These are phyloP conservation scores for Setaria viridis DNA, from an alignment of 202 grass and related monocot genomes.

Conservation along the genomic window DNA sequence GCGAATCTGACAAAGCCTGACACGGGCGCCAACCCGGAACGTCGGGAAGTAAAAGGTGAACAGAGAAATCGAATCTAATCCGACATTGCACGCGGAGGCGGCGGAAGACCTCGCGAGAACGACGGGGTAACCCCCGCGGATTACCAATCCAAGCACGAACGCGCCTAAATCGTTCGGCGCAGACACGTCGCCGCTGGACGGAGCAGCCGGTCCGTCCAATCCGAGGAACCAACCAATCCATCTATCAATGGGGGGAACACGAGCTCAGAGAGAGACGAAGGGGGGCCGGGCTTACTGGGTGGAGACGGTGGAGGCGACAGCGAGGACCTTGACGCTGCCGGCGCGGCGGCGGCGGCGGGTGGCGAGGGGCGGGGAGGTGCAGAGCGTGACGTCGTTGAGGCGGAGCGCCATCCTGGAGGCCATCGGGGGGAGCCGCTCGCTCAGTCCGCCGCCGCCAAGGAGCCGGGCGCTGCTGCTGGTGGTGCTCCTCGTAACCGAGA, in stretches of 20 bases:
- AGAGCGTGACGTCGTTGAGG: slow-evolving; percentile 41
- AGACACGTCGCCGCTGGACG: neutral
- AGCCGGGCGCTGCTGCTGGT: neutral
- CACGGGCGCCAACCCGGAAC: neutral
- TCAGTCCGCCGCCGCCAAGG: slow-evolving; percentile 30
- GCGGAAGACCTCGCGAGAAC: neutral
- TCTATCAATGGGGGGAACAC: neutral
- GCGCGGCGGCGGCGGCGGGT: slow-evolving; percentile 20
- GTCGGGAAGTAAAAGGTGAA: neutral
- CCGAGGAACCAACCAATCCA: neutral
- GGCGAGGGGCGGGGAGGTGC: slow-evolving; percentile 42
- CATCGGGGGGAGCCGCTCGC: slow-evolving; percentile 13
- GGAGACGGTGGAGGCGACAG: slow-evolving; percentile 52
- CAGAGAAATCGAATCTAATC: slow-evolving; percentile 26
- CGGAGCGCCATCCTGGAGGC: slow-evolving; percentile 57
- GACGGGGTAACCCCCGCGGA: too few relatives aligned
- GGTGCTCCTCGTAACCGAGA: neutral
- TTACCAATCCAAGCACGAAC: neutral
- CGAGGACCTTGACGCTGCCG: slow-evolving; percentile 38
- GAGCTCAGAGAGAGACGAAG: neutral
- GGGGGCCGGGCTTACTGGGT: slow-evolving; percentile 44
- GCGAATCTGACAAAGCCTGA: slow-evolving; percentile 34
- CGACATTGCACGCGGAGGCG: slow-evolving; percentile 7
- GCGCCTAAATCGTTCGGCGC: slow-evolving; percentile 8
- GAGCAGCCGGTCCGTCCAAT: slow-evolving; percentile 9